Conservation (phyloP, 179 eudicot species). For the Monotropa hypopitys region DNA sequence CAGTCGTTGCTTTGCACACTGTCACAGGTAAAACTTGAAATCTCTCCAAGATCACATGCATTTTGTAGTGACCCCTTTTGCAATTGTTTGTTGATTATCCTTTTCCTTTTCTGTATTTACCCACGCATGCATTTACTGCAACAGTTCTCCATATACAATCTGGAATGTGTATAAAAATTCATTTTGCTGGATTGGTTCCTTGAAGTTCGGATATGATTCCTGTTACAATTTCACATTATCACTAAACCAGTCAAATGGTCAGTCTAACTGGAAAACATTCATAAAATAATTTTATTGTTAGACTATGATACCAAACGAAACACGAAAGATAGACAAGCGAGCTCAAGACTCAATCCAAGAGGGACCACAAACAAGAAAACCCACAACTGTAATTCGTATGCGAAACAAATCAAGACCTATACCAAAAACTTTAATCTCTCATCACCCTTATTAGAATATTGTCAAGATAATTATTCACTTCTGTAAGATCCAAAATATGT, state of each 20-base stretch:
- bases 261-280: neutral
- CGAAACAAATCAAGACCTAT: neutral
- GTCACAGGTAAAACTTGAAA: conserved; percentile 45
- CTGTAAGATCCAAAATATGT: no score
- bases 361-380: neutral
- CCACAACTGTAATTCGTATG: neutral
- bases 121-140: neutral
- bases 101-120: neutral
- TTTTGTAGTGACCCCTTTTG: neutral
- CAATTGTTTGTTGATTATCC: neutral
- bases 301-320: neutral
- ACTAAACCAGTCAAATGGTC: neutral
- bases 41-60: neutral
- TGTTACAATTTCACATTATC: neutral
- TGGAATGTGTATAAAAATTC: neutral
- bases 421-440: neutral
- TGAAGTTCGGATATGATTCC: neutral
- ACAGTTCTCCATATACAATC: neutral
- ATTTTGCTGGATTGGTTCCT: neutral
- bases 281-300: no score
- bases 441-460: no score
- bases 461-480: no score
- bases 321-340: neutral
- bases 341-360: neutral
- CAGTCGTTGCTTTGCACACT: conserved; percentile 79